Percentiles rank a stretch among this genome's conserved stretches.
Evolutionary conservation across 805 yeast species (phyloP).

Genomic region (Lipomyces yamanashiensis): DNA sequence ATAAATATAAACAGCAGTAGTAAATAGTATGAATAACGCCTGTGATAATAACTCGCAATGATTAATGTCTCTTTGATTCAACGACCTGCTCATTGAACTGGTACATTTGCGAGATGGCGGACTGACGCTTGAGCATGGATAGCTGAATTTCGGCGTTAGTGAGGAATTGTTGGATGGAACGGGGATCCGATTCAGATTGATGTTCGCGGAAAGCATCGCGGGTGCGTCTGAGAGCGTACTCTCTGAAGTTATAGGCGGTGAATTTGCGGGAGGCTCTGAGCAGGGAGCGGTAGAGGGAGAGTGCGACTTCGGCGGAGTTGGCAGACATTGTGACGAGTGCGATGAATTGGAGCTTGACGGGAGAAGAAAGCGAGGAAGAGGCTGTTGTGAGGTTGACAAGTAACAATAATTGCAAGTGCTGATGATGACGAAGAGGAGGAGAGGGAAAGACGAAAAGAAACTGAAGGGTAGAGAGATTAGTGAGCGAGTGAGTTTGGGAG

Average conservation of each 20-base stretch:
- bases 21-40: no score
- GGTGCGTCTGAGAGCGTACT: constrained; percentile 78
- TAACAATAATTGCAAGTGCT: no score
- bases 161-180: constrained; percentile 52
- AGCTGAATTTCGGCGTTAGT: constrained; percentile 64
- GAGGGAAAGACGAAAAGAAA: no score
- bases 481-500: no score
- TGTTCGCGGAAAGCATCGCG: constrained; percentile 66
- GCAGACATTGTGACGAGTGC: constrained; percentile 11
- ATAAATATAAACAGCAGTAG: no score
- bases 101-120: constrained; percentile 83
- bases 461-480: no score
- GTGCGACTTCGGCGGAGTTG: constrained; percentile 44
- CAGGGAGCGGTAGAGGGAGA: constrained; percentile 70
- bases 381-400: no score
- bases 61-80: constrained; percentile 49
- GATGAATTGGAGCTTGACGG: no score
- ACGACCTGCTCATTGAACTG: constrained; percentile 87
- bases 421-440: no score
- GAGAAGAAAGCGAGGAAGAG: no score
- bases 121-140: constrained; percentile 75
- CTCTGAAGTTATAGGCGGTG: constrained; percentile 86
- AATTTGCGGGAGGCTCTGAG: constrained; percentile 72
- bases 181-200: constrained; percentile 53
- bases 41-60: no score